phyloP scores from a whole-genome alignment of 2,329 filamentous ascomycete species.

The Cryphonectria carpinicola region DNA sequence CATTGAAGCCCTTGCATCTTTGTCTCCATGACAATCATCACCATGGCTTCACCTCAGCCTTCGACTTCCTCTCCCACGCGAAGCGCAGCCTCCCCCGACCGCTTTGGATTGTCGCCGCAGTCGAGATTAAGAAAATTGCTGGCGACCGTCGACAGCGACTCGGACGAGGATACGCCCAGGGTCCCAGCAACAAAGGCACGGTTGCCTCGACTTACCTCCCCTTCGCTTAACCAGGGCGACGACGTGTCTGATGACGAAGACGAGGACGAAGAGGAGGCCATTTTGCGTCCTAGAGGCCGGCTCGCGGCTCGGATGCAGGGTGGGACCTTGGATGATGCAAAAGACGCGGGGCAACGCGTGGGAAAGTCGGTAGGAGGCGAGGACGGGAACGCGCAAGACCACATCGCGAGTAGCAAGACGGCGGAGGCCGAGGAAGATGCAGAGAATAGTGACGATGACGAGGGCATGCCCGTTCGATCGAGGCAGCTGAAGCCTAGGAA shows the following conservation, averaged over 20 bases:
- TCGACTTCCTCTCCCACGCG: conserved; percentile 51
- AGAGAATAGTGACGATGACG: conserved; percentile 46
- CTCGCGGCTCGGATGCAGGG: conserved; percentile 67
- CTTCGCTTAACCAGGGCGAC: conserved; percentile 4
- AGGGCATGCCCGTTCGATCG: conserved; percentile 46
- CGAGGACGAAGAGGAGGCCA: conserved; percentile 52
- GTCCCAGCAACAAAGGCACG: conserved; percentile 20
- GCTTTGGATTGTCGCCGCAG: conserved; percentile 54
- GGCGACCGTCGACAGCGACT: conserved; percentile 53
- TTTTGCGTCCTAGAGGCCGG: conserved; percentile 61
- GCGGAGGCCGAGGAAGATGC: conserved; percentile 31
- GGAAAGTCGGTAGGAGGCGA: conserved; percentile 47
- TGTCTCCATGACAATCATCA: conserved; percentile 18
- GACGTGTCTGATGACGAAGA: conserved; percentile 31
- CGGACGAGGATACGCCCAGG: conserved; percentile 46
- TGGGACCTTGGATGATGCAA: conserved; percentile 26
- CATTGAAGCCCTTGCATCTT: conserved; percentile 6
- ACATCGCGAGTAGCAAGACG: conserved; percentile 29
- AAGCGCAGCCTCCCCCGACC: conserved; percentile 44
- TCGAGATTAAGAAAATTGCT: conserved; percentile 61
- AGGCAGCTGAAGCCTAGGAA: conserved; percentile 45
- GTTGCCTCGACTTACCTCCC: conserved; percentile 19
- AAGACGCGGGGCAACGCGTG: conserved; percentile 46
- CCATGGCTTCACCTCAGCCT: conserved; percentile 55
- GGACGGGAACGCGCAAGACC: conserved; percentile 34